A percentile compares a stretch with the other conserved stretches of the same genome.
These are phyloP conservation scores for Hyphopichia khmerensis DNA, from an alignment of 1,139 yeast species.

Conservation along the genomic window DNA sequence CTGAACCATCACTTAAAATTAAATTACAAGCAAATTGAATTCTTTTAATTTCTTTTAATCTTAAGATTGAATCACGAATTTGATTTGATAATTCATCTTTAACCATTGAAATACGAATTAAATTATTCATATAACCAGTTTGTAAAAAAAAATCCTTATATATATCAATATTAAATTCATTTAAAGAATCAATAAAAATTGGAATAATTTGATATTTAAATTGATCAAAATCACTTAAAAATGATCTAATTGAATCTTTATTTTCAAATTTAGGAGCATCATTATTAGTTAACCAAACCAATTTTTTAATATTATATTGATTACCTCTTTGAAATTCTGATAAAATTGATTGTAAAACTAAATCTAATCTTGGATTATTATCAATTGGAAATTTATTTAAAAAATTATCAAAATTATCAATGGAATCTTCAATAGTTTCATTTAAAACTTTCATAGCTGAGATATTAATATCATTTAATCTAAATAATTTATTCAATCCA, in stretches of 20 bases:
- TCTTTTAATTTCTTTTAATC: constrained; percentile 62
- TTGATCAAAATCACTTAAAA: constrained; percentile 60
- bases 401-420: constrained; percentile 17
- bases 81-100: constrained; percentile 28
- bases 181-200: constrained; percentile 48
- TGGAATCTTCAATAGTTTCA: constrained; percentile 31
- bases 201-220: constrained; percentile 59
- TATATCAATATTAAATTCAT: constrained; percentile 46
- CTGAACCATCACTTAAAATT: constrained; percentile 38
- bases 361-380: constrained; percentile 30
- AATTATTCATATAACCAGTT: constrained; percentile 29
- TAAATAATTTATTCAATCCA: constrained; percentile 30
- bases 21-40: constrained; percentile 62
- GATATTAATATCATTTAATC: constrained; percentile 36
- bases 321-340: constrained; percentile 32
- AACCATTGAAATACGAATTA: not conserved
- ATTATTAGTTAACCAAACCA: constrained; percentile 45
- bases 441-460: constrained; percentile 40
- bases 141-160: constrained; percentile 58
- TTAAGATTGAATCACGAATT: constrained; percentile 50
- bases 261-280: constrained; percentile 34
- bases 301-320: constrained; percentile 33
- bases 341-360: constrained; percentile 30
- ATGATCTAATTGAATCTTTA: constrained; percentile 32
- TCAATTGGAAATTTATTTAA: constrained; percentile 10